Base-by-base conservation (phyloP, 139 green algal genomes). In the Picochlorum sp. region DNA sequence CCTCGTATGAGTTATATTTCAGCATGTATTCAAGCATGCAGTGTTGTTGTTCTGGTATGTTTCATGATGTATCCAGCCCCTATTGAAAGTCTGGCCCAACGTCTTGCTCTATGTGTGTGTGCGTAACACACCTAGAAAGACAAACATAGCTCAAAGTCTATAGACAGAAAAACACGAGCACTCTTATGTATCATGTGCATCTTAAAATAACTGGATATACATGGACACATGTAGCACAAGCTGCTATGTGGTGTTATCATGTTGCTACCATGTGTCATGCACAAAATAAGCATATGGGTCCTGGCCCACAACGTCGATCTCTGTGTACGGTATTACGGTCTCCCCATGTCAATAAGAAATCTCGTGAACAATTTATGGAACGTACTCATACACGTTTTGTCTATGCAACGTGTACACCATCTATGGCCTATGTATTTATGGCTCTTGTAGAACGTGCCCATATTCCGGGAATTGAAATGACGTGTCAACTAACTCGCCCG, bases 11-110 rank as follows among this genome's bases (percentile, higher is more conserved):
- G 64, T 52, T 62, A 70, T 71, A 66, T 71, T 66, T 79, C 65
- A 47, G 56, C 63, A 41, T 20, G 80, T 51, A 49, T 64, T 30
- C 61, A 80, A 59, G 73, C 56, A 44, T 72, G 77, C 58, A 78
- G 56, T 38, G 69, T 80, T 23, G 73, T 82, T 51, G 68, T 79
- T 66, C 72, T 85, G 38, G 14, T 81, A 58, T 75, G 78, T 51
- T 75, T 82, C 64, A 78, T 84, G 66, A 49, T 69, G 64, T 82
- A 84, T 58, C 79, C 76, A 49, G 68, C 59, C 37, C 79, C 79
- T n/a, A 44, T 85, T 49, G 74, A 82, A 69, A 64, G 78, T 62
- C 46, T 73, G 54, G 80, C 64, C 61, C 68, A 85, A 65, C 72
- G 83, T 71, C 59, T 77, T 56, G 67, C 75, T 46, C 65, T 82